Evolutionary conservation across 2,329 filamentous ascomycete species (phyloP).

Genomic region (Alternaria gaisen): DNA sequence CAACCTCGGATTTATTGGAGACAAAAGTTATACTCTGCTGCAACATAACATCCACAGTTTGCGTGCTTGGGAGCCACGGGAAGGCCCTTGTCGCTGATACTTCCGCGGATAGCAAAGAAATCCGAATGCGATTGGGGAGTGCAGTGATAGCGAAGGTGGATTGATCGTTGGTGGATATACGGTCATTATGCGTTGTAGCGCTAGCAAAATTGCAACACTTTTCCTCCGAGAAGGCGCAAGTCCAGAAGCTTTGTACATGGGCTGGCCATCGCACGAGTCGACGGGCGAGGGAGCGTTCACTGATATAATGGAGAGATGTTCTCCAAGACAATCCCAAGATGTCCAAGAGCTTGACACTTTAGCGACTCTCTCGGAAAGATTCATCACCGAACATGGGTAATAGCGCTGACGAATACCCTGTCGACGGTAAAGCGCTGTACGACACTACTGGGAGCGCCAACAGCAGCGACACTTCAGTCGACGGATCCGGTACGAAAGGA

Average conservation of each 20-base stretch:
- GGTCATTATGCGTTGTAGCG: constrained; percentile 1
- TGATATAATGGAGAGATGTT: constrained; percentile 14
- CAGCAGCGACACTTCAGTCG: constrained; percentile 27
- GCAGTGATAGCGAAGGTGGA: not conserved
- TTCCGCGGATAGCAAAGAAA: not conserved
- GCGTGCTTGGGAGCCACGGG: not conserved
- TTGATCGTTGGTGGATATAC: constrained; percentile 1
- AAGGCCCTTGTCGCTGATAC: not conserved
- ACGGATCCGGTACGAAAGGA: constrained; percentile 16
- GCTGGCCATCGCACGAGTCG: not conserved
- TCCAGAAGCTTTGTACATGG: not conserved
- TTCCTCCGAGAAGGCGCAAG: not conserved
- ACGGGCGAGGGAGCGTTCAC: not conserved
- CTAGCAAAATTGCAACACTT: constrained; percentile 9
- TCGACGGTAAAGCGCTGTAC: constrained; percentile 30
- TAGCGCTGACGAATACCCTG: constrained; percentile 13
- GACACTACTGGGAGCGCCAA: constrained; percentile 29
- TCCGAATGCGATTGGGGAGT: not conserved
- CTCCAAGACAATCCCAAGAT: constrained; percentile 14
- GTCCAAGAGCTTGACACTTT: constrained; percentile 6
- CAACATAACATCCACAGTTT: not conserved
- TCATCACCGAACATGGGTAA: constrained; percentile 5
- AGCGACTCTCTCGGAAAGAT: constrained; percentile 11
- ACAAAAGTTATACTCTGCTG: not conserved
- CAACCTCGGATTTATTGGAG: constrained; percentile 19